Evolutionary conservation across 2,329 filamentous ascomycete genomes (phyloP).

Genomic region (Pleoardoris graminearum): DNA sequence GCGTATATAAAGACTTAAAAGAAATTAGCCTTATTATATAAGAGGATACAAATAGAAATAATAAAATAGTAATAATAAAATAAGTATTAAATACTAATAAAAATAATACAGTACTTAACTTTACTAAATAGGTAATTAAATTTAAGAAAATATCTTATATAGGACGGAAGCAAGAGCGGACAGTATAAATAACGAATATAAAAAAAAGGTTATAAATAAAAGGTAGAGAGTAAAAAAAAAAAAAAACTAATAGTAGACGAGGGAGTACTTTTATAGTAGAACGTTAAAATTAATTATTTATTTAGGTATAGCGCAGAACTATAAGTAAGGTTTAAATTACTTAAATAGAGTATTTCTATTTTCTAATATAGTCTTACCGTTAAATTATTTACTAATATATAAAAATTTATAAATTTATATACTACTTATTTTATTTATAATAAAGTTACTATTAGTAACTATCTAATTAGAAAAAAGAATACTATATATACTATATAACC

Average conservation of each 20-base stretch:
- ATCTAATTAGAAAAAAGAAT: no score
- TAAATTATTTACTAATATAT: not conserved
- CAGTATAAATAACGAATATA: not conserved
- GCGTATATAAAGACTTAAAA: not conserved
- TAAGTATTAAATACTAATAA: no score
- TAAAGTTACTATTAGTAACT: no score
- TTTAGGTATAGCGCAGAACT: constrained; percentile 13
- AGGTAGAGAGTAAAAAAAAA: constrained; percentile 15
- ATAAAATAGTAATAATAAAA: not conserved
- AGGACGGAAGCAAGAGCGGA: not conserved
- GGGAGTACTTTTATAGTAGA: constrained; percentile 11
- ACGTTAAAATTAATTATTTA: constrained; percentile 12
- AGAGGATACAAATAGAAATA: not conserved
- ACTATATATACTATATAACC: no score
- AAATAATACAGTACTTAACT: constrained; percentile 1
- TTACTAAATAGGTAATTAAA: not conserved
- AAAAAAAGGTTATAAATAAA: not conserved
- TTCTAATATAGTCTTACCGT: not conserved
- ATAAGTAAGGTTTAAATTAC: constrained; percentile 8
- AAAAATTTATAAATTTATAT: no score
- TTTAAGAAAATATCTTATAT: constrained; percentile 15
- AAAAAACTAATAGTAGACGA: constrained; percentile 9
- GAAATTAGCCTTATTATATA: not conserved
- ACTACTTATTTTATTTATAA: no score
- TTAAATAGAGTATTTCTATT: not conserved